A percentile compares a stretch with the other conserved stretches of the same genome.
Conservation (phyloP, 495 filamentous ascomycete genomes). For the Daldinia loculata region DNA sequence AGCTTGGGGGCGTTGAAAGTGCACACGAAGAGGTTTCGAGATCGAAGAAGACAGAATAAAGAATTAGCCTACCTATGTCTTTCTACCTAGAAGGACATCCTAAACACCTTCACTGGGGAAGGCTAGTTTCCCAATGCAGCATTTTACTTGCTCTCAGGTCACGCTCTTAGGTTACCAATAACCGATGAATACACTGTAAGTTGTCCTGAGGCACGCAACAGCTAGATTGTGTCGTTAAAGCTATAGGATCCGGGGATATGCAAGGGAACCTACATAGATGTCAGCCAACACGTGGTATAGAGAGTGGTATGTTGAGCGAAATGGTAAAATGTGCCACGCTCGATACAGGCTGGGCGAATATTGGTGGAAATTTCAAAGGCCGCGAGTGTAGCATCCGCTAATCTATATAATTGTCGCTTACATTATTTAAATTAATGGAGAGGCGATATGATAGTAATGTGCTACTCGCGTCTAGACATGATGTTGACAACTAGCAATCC, state of each 20-base stretch:
- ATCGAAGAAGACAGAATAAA: neutral
- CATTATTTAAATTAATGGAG: neutral
- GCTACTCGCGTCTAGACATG: neutral
- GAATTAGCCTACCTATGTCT: too few species aligned
- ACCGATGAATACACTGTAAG: neutral
- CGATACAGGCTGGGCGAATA: slow-evolving; percentile 14
- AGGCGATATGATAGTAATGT: neutral
- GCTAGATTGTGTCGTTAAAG: slow-evolving; percentile 1
- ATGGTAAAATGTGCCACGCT: slow-evolving; percentile 4
- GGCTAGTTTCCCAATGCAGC: neutral
- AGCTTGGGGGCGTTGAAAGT: neutral
- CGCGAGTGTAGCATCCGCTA: slow-evolving; percentile 22
- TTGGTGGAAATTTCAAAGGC: slow-evolving; percentile 12
- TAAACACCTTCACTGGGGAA: neutral
- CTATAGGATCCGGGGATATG: slow-evolving; percentile 6
- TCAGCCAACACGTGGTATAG: slow-evolving; percentile 16
- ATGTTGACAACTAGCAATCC: neutral
- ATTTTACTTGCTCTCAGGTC: neutral
- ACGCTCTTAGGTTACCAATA: neutral
- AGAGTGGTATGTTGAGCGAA: slow-evolving; percentile 2
- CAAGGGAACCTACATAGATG: neutral
- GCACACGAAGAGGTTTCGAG: neutral
- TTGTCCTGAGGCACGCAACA: neutral
- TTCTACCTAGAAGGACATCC: neutral
- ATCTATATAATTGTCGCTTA: slow-evolving; percentile 15